These are phyloP conservation scores for Aeminium ludgeri DNA, from an alignment of 495 filamentous ascomycete species.

Conservation along the genomic window DNA sequence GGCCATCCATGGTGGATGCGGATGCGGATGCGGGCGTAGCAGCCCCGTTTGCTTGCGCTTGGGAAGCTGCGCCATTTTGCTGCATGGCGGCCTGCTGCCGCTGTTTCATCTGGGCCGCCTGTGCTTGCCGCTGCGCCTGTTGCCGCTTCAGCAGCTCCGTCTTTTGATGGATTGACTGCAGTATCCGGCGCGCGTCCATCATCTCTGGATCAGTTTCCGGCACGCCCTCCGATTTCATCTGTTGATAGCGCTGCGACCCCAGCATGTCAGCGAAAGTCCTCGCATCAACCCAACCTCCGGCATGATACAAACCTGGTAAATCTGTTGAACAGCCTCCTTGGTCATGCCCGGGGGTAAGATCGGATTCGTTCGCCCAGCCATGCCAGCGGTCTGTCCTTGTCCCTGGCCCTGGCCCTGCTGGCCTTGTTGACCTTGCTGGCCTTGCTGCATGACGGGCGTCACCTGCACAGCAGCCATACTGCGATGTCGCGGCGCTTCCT, in stretches of 20 bases:
- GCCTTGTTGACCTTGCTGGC: constrained; percentile 1
- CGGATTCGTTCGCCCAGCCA: background rate
- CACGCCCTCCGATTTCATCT: constrained; percentile 63
- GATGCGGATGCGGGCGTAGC: background rate
- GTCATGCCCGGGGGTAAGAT: constrained; percentile 16
- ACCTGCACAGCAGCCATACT: constrained; percentile 16
- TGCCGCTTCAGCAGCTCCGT: constrained; percentile 34
- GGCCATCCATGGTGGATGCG: background rate
- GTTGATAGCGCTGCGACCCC: constrained; percentile 49
- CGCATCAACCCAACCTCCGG: background rate
- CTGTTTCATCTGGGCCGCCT: constrained; percentile 26
- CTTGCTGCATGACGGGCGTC: constrained; percentile 5
- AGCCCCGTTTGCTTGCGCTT: constrained; percentile 4
- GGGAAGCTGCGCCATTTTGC: constrained; percentile 8
- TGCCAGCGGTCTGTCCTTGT: background rate
- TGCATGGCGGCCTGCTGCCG: constrained; percentile 32
- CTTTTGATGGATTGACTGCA: constrained; percentile 49
- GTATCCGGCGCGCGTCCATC: constrained; percentile 50
- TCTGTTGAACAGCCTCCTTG: constrained; percentile 7
- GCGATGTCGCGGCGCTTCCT: background rate
- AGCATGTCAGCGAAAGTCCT: background rate
- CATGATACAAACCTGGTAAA: constrained; percentile 7
- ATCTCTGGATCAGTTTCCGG: constrained; percentile 64
- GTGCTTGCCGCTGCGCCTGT: constrained; percentile 34
- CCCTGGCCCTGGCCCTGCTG: background rate